Evolutionary conservation across 441 rosid genomes (phyloP).

Genomic region (Jatropha podagrica): DNA sequence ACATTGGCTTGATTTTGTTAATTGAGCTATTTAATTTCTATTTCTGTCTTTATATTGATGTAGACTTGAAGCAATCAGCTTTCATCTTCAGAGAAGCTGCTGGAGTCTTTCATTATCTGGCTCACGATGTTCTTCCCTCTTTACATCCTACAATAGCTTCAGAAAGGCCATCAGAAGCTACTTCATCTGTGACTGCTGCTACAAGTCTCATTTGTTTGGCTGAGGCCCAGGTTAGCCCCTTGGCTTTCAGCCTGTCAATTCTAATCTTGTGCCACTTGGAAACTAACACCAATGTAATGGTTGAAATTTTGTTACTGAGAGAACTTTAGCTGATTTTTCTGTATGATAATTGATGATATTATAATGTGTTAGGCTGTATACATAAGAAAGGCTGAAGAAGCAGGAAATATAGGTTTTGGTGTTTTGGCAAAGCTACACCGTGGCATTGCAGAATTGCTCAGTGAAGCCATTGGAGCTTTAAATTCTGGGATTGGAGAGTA

Average conservation of each 20-base stretch:
- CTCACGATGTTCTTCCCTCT: constrained; percentile 53
- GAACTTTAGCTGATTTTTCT: constrained; percentile 7
- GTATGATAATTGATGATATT: constrained; percentile 17
- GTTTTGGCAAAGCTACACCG: constrained; percentile 70
- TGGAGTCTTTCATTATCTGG: constrained; percentile 62
- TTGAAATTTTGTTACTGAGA: constrained; percentile 4
- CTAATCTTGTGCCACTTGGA: background rate
- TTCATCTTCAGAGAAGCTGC: constrained; percentile 73
- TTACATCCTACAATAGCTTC: constrained; percentile 36
- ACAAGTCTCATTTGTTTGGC: constrained; percentile 76
- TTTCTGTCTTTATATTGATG: constrained; percentile 18
- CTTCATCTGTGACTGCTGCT: constrained; percentile 43
- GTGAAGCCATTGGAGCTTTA: constrained; percentile 44
- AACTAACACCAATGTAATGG: background rate
- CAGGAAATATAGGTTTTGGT: constrained; percentile 39
- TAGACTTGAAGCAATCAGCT: constrained; percentile 59
- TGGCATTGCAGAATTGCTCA: constrained; percentile 56
- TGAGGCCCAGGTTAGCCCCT: constrained; percentile 67
- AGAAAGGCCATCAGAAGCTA: constrained; percentile 64
- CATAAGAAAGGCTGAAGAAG: constrained; percentile 62
- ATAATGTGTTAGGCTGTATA: constrained; percentile 47
- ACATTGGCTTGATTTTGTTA: constrained; percentile 1
- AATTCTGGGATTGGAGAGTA: constrained; percentile 37
- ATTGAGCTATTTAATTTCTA: constrained; percentile 7
- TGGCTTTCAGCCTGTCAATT: constrained; percentile 4